These are phyloP conservation scores for Geotrichum citri-aurantii DNA, from an alignment of 1,139 yeast species.

Conservation along the genomic window DNA sequence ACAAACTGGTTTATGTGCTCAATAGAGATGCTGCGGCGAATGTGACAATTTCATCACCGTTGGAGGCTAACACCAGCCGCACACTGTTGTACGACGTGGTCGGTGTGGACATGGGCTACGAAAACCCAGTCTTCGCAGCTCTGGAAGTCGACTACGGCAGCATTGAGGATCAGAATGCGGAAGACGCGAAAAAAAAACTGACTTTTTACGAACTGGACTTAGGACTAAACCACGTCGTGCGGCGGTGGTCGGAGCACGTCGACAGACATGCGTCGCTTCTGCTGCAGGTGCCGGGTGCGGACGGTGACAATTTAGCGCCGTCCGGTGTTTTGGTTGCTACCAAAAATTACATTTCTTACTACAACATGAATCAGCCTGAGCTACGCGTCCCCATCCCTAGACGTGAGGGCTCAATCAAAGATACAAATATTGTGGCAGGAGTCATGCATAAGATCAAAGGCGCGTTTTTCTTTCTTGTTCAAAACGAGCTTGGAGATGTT, in stretches of 20 bases:
- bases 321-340: slow-evolving; percentile 55
- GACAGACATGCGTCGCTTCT: slow-evolving; percentile 42
- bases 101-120: slow-evolving; percentile 69
- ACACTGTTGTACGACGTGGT: slow-evolving; percentile 50
- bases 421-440: slow-evolving; percentile 45
- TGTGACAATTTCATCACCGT: slow-evolving; percentile 60
- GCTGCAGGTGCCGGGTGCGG: slow-evolving; percentile 42
- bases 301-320: slow-evolving; percentile 51
- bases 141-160: slow-evolving; percentile 43
- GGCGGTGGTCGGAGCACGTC: slow-evolving; percentile 42
- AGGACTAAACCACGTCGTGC: slow-evolving; percentile 72
- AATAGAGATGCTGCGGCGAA: slow-evolving; percentile 45
- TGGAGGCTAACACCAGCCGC: slow-evolving; percentile 56
- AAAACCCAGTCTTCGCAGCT: slow-evolving; percentile 78
- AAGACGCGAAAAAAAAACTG: slow-evolving; percentile 36
- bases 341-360: slow-evolving; percentile 43
- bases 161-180: slow-evolving; percentile 22
- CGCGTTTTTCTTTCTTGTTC: slow-evolving; percentile 66
- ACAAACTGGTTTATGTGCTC: slow-evolving; percentile 59
- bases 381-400: slow-evolving; percentile 41
- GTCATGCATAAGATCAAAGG: slow-evolving; percentile 46
- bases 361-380: slow-evolving; percentile 35
- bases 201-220: slow-evolving; percentile 77
- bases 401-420: slow-evolving; percentile 19
- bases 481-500: slow-evolving; percentile 69